These are phyloP conservation scores for Russula abietina DNA, from an alignment of 768 basidiomycete genomes.

Conservation along the genomic window DNA sequence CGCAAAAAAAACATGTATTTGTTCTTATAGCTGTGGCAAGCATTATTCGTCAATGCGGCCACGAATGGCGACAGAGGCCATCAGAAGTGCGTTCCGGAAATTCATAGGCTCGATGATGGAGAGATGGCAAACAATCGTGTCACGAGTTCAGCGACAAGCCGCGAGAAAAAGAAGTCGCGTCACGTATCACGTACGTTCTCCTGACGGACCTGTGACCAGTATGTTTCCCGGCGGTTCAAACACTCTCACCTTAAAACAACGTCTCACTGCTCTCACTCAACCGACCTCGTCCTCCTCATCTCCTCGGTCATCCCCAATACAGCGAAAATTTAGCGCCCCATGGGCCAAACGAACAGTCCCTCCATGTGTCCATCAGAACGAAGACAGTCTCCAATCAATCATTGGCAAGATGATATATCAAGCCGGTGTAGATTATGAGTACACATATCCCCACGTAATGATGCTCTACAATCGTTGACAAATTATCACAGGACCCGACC, in stretches of 20 bases:
- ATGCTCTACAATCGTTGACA: conserved; percentile 16
- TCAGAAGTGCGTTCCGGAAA: too few relatives aligned
- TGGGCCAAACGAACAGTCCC: conserved; percentile 42
- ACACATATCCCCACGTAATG: conserved; percentile 29
- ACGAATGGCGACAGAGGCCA: too few relatives aligned
- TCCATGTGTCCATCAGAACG: conserved; percentile 26
- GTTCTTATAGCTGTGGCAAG: too few relatives aligned
- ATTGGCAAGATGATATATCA: conserved; percentile 75
- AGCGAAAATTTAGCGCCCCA: conserved; percentile 42
- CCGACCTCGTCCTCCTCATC: conserved; percentile 44
- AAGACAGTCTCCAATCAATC: conserved; percentile 53
- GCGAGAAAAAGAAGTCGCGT: too few relatives aligned
- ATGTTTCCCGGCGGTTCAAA: conserved; percentile 3
- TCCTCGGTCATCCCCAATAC: conserved; percentile 31
- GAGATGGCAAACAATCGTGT: too few relatives aligned
- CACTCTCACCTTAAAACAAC: conserved; percentile 52
- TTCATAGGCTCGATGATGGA: too few relatives aligned
- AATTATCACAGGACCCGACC: conserved; percentile 61
- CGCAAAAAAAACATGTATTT: too few relatives aligned
- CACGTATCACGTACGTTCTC: too few relatives aligned
- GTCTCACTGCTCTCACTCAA: conserved; percentile 54
- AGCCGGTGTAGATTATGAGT: conserved; percentile 89
- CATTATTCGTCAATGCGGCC: too few relatives aligned
- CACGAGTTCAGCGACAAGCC: too few relatives aligned
- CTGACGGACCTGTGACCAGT: neutral